Evolutionary conservation across 1,284 basidiomycete genomes (phyloP), one percentile per base, ranked within the genome.

Genomic region (Leccinum variabile): DNA sequence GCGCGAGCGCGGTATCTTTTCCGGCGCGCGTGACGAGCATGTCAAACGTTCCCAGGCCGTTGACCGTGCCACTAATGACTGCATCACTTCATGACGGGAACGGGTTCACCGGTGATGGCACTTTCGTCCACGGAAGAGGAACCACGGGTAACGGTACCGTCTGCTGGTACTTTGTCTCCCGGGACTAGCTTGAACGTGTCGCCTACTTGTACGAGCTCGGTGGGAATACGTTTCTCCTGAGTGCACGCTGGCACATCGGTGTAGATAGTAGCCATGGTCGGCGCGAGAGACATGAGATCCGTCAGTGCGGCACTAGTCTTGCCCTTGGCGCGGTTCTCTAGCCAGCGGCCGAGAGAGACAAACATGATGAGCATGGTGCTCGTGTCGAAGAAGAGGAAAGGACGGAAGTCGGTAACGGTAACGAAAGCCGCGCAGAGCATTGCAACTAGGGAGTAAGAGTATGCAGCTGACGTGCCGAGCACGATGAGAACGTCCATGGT

Each of bases 321-420:
- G 50, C 97, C 97, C 77, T 99, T 99, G 46, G 97, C 97, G 57
- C 90, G 85, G 77, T 98, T 99, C 79, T 99, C 97, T 59, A 99
- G 85, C 78, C 92, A 98, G 46, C 97, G 88, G 2, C 97, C 97
- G 33, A 99, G 86, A 4, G 94, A 95, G 69, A 98, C 93, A 74
- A 99, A 99, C 77, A 91, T 95, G 82, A 99, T 92, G 63, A 99
- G 82, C 97, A 99, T 99, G 16, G 96, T 97, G 70, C 93, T 96
- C 1, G 97, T 99, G 78, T 99, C 97, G 78, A 99, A 99, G 80
- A 98, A 99, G 35, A 95, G 88, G 72, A 92, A 86, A 1, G 97
- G 97, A 41, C 85, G 88, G 73, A 84, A 92, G 60, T 85, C 84
- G 0, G 87, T 81, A 5, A 86, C 82, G 3, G 78, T 73, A 69